Evolutionary conservation across 2,329 filamentous ascomycete genomes (phyloP).

Genomic region (Beauveria caledonica): DNA sequence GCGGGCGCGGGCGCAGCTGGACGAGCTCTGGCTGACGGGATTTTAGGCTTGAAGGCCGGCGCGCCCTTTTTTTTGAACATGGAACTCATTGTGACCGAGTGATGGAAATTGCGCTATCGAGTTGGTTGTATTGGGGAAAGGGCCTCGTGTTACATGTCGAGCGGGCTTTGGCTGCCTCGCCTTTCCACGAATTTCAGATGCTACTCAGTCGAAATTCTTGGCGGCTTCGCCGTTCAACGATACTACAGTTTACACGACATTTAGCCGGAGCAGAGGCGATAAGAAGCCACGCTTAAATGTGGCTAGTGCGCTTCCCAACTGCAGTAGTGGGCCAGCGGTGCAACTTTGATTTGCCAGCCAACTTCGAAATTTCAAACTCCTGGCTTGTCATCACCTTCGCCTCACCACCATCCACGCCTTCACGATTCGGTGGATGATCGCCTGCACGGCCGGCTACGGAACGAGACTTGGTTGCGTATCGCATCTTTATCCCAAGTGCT

Average conservation of each 20-base stretch:
- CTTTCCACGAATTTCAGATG: slow-evolving; percentile 11
- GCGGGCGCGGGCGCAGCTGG: slow-evolving; percentile 32
- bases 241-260: slow-evolving; percentile 19
- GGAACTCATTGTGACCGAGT: slow-evolving; percentile 45
- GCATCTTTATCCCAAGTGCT: slow-evolving; percentile 19
- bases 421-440: slow-evolving; percentile 28
- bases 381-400: slow-evolving; percentile 26
- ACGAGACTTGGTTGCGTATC: slow-evolving; percentile 28
- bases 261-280: slow-evolving; percentile 28
- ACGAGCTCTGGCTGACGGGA: slow-evolving; percentile 46
- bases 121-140: neutral
- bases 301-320: slow-evolving; percentile 28
- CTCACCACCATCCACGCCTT: slow-evolving; percentile 25
- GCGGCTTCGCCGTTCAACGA: slow-evolving; percentile 15
- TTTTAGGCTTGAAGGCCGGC: slow-evolving; percentile 63
- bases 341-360: slow-evolving; percentile 31
- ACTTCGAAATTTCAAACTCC: slow-evolving; percentile 39
- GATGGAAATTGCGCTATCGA: neutral
- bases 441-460: slow-evolving; percentile 23
- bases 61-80: slow-evolving; percentile 61
- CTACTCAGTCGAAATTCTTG: slow-evolving; percentile 20
- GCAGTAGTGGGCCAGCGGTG: slow-evolving; percentile 26
- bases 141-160: slow-evolving; percentile 1
- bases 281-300: slow-evolving; percentile 20
- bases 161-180: neutral